Percentiles rank a stretch among this genome's conserved stretches.
Conservation (phyloP, 108 stramenopile species). For the Pseudonitzschia multiseries region DNA sequence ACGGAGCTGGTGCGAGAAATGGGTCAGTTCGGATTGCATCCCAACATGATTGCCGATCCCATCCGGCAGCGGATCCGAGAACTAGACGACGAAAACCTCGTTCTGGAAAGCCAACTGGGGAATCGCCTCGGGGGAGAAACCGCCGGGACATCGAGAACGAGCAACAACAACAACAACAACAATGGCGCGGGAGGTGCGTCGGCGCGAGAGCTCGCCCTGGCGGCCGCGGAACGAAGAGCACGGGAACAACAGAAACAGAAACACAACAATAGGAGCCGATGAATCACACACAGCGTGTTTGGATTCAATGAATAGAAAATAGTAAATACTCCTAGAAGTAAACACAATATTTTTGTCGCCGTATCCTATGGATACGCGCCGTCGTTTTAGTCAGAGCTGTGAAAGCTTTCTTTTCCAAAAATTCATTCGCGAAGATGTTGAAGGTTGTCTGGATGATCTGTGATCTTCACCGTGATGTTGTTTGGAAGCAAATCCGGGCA, state of each 20-base stretch:
- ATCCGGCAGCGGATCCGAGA: conserved; percentile 52
- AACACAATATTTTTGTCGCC: no score
- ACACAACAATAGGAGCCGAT: neutral
- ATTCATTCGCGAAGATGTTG: no score
- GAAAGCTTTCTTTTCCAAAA: no score
- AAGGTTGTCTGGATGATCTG: no score
- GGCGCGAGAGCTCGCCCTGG: conserved; percentile 54
- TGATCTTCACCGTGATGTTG: no score
- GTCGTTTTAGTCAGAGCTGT: no score
- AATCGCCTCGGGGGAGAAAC: conserved; percentile 29
- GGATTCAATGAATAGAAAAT: no score
- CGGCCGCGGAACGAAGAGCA: conserved; percentile 68
- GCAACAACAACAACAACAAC: neutral
- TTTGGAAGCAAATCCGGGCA: no score
- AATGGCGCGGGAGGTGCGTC: neutral
- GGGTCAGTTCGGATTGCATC: conserved; percentile 65
- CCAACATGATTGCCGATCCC: conserved; percentile 44
- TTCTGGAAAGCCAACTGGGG: conserved; percentile 12
- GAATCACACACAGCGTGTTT: no score
- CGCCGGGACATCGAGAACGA: neutral
- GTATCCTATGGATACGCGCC: no score
- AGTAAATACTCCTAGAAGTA: no score
- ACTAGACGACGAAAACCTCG: conserved; percentile 21
- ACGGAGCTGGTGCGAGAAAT: conserved; percentile 62
- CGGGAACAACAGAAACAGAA: conserved; percentile 34